phyloP scores from a whole-genome alignment of 75 land plant genomes.

The Pinus tabuliformis region DNA sequence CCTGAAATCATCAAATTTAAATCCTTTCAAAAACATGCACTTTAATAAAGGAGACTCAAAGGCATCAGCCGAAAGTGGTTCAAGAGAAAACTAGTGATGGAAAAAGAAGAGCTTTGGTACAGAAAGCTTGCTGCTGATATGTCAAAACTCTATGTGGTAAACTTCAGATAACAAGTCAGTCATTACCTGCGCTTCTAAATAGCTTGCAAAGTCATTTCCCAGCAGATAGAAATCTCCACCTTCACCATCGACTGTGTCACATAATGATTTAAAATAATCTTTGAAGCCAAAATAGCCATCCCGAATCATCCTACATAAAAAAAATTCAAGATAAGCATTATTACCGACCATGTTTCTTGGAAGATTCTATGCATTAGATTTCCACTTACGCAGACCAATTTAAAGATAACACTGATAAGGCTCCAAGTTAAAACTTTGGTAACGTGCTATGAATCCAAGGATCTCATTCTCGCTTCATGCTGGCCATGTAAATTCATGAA shows the following conservation, averaged over 20 bases:
- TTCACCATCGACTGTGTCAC: constrained; percentile 54
- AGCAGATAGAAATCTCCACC: constrained; percentile 60
- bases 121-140: not conserved
- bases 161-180: not conserved
- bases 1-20: constrained; percentile 31
- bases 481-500: too few species aligned
- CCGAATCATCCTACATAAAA: constrained; percentile 57
- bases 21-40: not conserved
- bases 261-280: constrained; percentile 73
- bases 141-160: not conserved
- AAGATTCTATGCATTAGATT: too few species aligned
- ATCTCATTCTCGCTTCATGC: too few species aligned
- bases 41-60: not conserved
- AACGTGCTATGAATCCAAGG: too few species aligned
- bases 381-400: too few species aligned
- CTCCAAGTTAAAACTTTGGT: too few species aligned
- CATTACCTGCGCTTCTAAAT: constrained; percentile 74
- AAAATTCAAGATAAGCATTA: not conserved
- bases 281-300: constrained; percentile 61
- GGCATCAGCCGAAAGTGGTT: not conserved
- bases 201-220: constrained; percentile 63
- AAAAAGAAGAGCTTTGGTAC: not conserved
- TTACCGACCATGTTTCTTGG: not conserved
- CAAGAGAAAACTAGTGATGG: not conserved
- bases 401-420: too few species aligned